These are phyloP conservation scores for Sporothrix globosa DNA, from an alignment of 2,329 filamentous ascomycete species.

Conservation along the genomic window DNA sequence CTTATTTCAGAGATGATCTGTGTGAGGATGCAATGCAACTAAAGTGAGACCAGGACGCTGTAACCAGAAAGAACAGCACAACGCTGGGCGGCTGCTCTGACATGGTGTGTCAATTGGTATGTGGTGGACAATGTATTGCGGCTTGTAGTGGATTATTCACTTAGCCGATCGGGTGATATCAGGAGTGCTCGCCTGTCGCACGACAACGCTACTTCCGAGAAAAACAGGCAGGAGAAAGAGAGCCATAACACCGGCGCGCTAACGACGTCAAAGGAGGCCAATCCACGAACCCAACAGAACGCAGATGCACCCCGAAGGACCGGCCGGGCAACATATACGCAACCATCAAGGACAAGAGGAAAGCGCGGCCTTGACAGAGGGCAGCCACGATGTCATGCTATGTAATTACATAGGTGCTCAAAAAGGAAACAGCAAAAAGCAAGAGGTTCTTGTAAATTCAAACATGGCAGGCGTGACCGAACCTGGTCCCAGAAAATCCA, in stretches of 20 bases:
- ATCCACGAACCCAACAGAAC: conserved; percentile 1
- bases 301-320: not conserved
- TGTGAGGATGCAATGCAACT: not conserved
- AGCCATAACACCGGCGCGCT: conserved; percentile 5
- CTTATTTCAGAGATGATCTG: not conserved
- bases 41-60: conserved; percentile 1
- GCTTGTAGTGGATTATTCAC: conserved; percentile 21
- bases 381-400: not conserved
- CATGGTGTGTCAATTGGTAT: conserved; percentile 11
- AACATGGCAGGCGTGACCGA: conserved; percentile 11
- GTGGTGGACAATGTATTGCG: not conserved
- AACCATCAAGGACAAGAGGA: not conserved
- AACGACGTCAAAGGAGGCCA: not conserved
- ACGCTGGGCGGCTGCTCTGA: not conserved
- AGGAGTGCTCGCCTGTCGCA: conserved; percentile 18
- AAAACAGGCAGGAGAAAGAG: not conserved
- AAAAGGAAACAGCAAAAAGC: not conserved
- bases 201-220: conserved; percentile 21
- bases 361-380: not conserved
- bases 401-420: not conserved
- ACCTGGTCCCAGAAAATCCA: conserved; percentile 8
- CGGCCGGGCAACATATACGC: not conserved
- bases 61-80: not conserved
- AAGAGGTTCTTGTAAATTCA: not conserved
- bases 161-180: conserved; percentile 8